Conservation (phyloP, 2,329 filamentous ascomycete species). For the Aureobasidium sp. region DNA sequence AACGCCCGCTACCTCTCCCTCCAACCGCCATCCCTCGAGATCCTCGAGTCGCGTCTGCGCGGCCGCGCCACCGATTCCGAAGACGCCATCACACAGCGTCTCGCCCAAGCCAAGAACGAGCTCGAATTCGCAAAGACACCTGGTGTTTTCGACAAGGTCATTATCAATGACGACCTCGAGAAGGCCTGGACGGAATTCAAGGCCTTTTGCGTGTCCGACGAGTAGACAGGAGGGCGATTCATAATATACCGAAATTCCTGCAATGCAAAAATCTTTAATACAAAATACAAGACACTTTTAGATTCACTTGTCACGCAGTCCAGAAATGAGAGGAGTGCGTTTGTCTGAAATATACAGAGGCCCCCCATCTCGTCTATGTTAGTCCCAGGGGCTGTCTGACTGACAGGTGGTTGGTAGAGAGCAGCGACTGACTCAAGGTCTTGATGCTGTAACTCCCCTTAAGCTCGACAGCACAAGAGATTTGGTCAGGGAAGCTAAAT, state of each 20-base stretch:
- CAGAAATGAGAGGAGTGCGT: background rate
- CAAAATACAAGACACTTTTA: background rate
- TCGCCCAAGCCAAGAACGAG: slow-evolving; percentile 66
- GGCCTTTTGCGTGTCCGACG: slow-evolving; percentile 27
- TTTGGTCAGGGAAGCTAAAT: background rate
- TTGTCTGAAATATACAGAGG: too few species aligned
- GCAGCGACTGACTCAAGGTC: too few species aligned
- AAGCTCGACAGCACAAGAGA: background rate
- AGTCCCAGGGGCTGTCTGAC: too few species aligned
- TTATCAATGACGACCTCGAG: slow-evolving; percentile 61
- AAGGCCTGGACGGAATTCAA: slow-evolving; percentile 47
- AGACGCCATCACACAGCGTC: slow-evolving; percentile 60
- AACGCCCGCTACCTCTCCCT: slow-evolving; percentile 79
- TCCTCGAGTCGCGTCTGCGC: slow-evolving; percentile 66
- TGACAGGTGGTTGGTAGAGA: too few species aligned
- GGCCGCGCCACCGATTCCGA: slow-evolving; percentile 74
- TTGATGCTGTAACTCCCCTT: background rate
- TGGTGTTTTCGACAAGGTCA: slow-evolving; percentile 58
- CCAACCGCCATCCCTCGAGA: slow-evolving; percentile 66
- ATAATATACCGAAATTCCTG: background rate
- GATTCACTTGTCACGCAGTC: background rate
- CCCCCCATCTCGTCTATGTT: too few species aligned
- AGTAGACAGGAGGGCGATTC: slow-evolving; percentile 7
- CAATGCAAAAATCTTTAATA: background rate
- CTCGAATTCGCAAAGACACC: slow-evolving; percentile 63